Base-by-base conservation (phyloP, 139 green algal genomes). In the Tetradesmus obliquus region DNA sequence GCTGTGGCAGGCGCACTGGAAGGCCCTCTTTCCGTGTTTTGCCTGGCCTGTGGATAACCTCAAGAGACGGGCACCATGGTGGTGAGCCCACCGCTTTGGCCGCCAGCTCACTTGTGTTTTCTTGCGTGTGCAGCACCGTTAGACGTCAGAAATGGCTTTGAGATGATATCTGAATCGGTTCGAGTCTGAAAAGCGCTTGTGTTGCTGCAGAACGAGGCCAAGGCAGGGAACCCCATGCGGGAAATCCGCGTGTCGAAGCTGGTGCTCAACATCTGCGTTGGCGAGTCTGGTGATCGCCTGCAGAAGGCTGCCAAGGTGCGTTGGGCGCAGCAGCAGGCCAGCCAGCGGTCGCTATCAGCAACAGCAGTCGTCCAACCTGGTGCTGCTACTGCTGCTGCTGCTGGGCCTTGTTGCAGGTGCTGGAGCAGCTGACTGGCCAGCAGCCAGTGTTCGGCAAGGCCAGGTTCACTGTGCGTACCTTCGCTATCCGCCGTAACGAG, bases 341-440 rank as follows among this genome's bases (percentile, higher is more conserved):
- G 5, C 51, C 32, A 85, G 80, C 45, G 5, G 13, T 10, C 17
- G 45, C 1, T 24, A 24, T n/a, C 51, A 5, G 54, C 54, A 72
- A 24, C 82, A 69, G 82, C 82, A 87, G 22, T 6, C 19, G 15
- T 15, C 2, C 6, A 51, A 69, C 82, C 1, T 24, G 54, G 54
- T 45, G 12, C 45, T 45, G 54, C 54, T 15, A 53, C 82, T 71
- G 55, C 82, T 69, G 57, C 85, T 81, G 85, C 24, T 89, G 24
- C 15, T 45, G 32, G 32, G 32, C 32, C 32, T 53, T 55, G 0
- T 7, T 87, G 72, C 91, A 99, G 97, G 98, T 99, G 94, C 95
- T 99, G 94, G 98, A 99, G 95, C 98, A 99, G 97, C 97, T 99
- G 81, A 99, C 98, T 60, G 98, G 98, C 57, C 98, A 99, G 97